Evolutionary conservation across 352 stramenopile genomes (phyloP), one percentile per base, ranked within the genome.

Genomic region (Globisporangium radiosum): DNA sequence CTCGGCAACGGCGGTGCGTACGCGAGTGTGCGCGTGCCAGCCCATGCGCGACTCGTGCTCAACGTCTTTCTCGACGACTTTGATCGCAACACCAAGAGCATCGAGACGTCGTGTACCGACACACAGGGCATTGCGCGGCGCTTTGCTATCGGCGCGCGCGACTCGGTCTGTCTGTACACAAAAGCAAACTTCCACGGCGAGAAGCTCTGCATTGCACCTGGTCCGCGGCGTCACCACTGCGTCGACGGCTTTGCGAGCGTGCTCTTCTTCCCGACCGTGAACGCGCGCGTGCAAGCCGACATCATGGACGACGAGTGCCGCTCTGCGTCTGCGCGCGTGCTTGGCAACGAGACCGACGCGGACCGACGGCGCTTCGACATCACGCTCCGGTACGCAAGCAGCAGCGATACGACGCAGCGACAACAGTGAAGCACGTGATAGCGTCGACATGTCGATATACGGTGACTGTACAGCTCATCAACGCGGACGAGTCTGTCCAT

Each of bases 61-160:
- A 65, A 65, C 54, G 60, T 65, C 47, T 65, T 65, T 42, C 52
- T 39, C 25, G 60, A 65, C 54, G 60, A 65, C 47, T 65, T 45
- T 25, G 47, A 43, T n/a, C 60, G 60, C 47, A 62, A 65, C 33
- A 57, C 38, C 11, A 53, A 52, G 54, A 65, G 60, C 40, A 57
- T 65, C 37, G 60, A 65, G 60, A 19, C 19, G 3, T 65, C 54
- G n/a, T 49, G 60, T 10, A n/a, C 39, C 25, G 57, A 54, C 15
- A 47, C 51, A 7, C 33, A 19, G 14, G 60, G 60, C 47, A 62
- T 65, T 38, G 60, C 60, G 40, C 54, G 60, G 47, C 60, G 60
- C 54, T 65, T 65, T 25, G 37, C 55, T 0, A 47, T 65, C 39
- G 60, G 60, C n/a, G 52, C 19, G 37, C 60, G 60, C 47, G 54